Evolutionary conservation across 2,329 filamentous ascomycete genomes (phyloP).

Genomic region (Fusarium anthophilum): DNA sequence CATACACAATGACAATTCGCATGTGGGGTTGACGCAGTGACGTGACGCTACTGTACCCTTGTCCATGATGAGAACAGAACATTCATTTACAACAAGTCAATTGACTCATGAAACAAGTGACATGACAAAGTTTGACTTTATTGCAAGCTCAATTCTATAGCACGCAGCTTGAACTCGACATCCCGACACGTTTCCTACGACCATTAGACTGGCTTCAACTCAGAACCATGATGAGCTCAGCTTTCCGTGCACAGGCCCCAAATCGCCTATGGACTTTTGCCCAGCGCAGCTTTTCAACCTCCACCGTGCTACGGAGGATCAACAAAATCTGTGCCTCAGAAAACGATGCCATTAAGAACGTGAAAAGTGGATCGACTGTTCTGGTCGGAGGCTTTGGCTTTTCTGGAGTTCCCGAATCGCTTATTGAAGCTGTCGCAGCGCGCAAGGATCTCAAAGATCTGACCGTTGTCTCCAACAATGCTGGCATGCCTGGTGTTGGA

Average conservation of each 20-base stretch:
- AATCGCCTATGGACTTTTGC: accelerated
- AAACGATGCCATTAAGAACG: constrained; percentile 73
- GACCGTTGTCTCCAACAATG: constrained; percentile 92
- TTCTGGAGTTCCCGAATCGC: constrained; percentile 81
- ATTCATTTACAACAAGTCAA: background rate
- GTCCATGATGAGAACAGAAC: background rate
- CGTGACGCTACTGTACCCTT: background rate
- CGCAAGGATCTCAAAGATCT: constrained; percentile 76
- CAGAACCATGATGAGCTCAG: background rate
- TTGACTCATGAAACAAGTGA: background rate
- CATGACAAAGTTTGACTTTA: too few species aligned
- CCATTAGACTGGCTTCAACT: accelerated
- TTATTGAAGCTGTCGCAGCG: constrained; percentile 66
- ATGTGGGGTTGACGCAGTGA: background rate
- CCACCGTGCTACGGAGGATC: constrained; percentile 52
- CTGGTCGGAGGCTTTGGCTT: constrained; percentile 84
- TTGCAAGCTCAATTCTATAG: too few species aligned
- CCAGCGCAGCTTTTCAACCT: background rate
- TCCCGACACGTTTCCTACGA: accelerated
- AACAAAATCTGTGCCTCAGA: constrained; percentile 79
- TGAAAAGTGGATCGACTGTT: constrained; percentile 77
- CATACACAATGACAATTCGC: background rate
- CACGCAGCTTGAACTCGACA: too few species aligned
- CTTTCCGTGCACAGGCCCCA: background rate
- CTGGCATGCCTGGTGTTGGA: constrained; percentile 81